Evolutionary conservation across 345 rosid species (phyloP), one percentile per base, ranked within the genome.

Genomic region (Pistacia integerrima): DNA sequence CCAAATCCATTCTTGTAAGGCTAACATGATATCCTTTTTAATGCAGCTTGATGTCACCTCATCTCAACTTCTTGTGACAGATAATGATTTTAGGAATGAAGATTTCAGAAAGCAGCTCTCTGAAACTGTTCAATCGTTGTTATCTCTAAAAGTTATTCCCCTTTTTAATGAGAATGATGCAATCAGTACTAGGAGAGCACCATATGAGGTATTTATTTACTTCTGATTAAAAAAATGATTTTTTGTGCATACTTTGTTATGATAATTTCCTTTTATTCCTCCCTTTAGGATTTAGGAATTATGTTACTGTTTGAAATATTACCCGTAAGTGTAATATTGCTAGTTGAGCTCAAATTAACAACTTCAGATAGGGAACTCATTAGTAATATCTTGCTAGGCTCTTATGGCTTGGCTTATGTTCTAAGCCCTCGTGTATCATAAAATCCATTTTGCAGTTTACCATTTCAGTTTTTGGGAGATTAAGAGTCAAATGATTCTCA

Each of bases 131-230:
- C 38, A 80, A 62, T 87, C 90, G 38, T 80, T 88, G 36, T 52
- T 88, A 74, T 38, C 79, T 38, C 64, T 85, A 60, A 85, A 73
- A 78, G 92, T 87, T 82, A 67, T 88, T 77, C 92, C 92, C 41
- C 79, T 88, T 72, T 85, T 88, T 73, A 88, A 88, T 67, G 92
- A 88, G 79, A 88, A 88, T 77, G 92, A 88, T 75, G 88, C 92
- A 8, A 74, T 88, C 66, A 88, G 92, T 84, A 86, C 92, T 3
- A 82, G 90, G 74, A 86, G 63, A 78, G 90, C 92, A 66, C 92
- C 92, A 70, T 86, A 88, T 69, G 88, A 88, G 90, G 92, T 85
- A 76, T 7, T 18, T 64, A 64, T 60, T 28, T 25, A 4, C 58
- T 75, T 69, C 51, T 62, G 72, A n/a, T 28, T 36, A 51, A 35